Base-by-base conservation (phyloP, 306 rosid species). In the Dryas drummondii region DNA sequence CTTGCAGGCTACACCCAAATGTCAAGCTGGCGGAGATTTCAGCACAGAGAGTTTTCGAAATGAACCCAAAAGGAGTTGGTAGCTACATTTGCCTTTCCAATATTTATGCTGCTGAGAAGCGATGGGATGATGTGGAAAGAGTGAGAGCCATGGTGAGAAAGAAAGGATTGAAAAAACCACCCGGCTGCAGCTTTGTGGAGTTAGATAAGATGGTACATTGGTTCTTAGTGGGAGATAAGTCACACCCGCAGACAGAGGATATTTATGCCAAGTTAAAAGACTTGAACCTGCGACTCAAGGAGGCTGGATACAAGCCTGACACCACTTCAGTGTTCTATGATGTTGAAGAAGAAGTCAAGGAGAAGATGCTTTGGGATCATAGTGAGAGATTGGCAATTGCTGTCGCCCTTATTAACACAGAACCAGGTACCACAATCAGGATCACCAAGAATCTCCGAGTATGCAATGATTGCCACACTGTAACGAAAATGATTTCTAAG, bases 311-410 rank as follows among this genome's bases (percentile, higher is more conserved):
- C 86, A 82, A 74, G 77, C 88, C 92, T 26, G 92, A 87, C 74
- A 90, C 91, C 37, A 76, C 83, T 76, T 86, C 85, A 32, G 91
- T 86, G 59, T 82, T 88, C 41, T 79, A 75, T 32, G 91, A 90
- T 83, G 87, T 90, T 50, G 84, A 81, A 52, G 87, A 83, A 78
- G 83, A 86, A 79, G 76, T 74, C 44, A 84, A 87, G 80, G 89
- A 90, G 83, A 86, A 79, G 76, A 86, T 87, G 83, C 90, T 90
- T 47, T 90, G 91, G 89, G 83, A 71, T 81, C 92, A 82, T 57
- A 84, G 92, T 11, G 86, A 87, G 73, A 82, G 88, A 68, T 71
- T 87, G 81, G 89, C 92, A 7, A 89, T 86, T 80, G 88, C 86
- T 74, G 84, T 86, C 72, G 79, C 86, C 58, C 90, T 87, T 67